A percentile compares a stretch with the other conserved stretches of the same genome.
Conservation (phyloP, 768 basidiomycete genomes). For the Paxillus ammoniavirescens region DNA sequence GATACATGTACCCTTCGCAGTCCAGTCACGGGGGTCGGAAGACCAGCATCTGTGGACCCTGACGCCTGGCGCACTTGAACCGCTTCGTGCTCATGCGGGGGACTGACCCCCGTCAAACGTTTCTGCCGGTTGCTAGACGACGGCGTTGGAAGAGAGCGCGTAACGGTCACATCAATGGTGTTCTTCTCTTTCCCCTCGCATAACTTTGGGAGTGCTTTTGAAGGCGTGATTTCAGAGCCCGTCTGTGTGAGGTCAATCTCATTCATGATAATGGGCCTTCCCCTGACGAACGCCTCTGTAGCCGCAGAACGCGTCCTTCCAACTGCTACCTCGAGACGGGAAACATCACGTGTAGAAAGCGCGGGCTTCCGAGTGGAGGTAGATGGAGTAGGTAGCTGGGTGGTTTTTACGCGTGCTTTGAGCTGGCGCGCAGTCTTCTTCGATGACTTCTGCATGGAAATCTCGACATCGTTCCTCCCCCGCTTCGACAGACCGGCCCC, state of each 20-base stretch:
- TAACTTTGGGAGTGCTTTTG: neutral
- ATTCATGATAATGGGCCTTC: neutral
- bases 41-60: neutral
- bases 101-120: neutral
- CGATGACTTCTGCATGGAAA: neutral
- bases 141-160: conserved; percentile 11
- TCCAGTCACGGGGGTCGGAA: conserved; percentile 17
- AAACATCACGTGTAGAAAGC: neutral
- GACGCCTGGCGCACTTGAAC: neutral
- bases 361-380: conserved; percentile 17
- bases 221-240: conserved; percentile 1
- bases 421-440: neutral
- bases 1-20: conserved; percentile 3
- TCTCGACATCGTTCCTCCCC: conserved; percentile 6
- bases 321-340: neutral
- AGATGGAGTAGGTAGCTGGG: conserved; percentile 26
- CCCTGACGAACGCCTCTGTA: neutral
- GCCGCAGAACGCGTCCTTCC: neutral
- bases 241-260: conserved; percentile 4
- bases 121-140: conserved; percentile 5
- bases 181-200: neutral
- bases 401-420: neutral
- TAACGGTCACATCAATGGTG: neutral
- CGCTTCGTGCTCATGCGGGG: neutral
- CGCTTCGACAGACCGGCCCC: conserved; percentile 18